phyloP scores from a whole-genome alignment of 2,329 filamentous ascomycete species.

The Fusarium xylarioides region DNA sequence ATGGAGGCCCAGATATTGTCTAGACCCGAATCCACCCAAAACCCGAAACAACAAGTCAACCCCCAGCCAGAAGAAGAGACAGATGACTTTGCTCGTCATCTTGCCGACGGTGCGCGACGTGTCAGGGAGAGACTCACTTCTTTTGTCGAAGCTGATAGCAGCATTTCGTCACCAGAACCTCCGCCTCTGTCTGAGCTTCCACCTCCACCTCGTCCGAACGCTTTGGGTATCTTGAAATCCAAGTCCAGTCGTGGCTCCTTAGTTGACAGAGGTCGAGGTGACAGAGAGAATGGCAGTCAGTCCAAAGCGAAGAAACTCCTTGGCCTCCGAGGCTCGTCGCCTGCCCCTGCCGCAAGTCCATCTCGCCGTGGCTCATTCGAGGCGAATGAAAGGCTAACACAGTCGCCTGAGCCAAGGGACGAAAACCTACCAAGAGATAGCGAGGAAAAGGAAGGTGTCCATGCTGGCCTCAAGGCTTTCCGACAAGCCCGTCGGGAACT shows the following conservation, averaged over 20 bases:
- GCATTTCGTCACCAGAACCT: slow-evolving; percentile 41
- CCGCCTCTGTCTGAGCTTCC: slow-evolving; percentile 53
- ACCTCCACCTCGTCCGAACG: slow-evolving; percentile 57
- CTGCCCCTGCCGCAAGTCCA: slow-evolving; percentile 53
- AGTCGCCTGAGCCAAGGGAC: slow-evolving; percentile 27
- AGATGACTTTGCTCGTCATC: slow-evolving; percentile 76
- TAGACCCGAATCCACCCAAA: slow-evolving; percentile 4
- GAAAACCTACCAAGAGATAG: slow-evolving; percentile 38
- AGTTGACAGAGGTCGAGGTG: slow-evolving; percentile 55
- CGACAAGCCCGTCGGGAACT: slow-evolving; percentile 66
- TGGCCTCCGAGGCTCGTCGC: slow-evolving; percentile 60
- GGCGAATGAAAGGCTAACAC: slow-evolving; percentile 17
- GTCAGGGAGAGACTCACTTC: slow-evolving; percentile 79
- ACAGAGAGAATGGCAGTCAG: slow-evolving; percentile 52
- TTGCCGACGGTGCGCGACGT: slow-evolving; percentile 74
- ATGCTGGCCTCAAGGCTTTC: slow-evolving; percentile 65
- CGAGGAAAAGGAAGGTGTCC: slow-evolving; percentile 51
- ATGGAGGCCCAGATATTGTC: slow-evolving; percentile 23
- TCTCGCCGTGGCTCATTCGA: slow-evolving; percentile 48
- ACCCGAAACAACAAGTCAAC: slow-evolving; percentile 46
- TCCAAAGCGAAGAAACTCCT: slow-evolving; percentile 70
- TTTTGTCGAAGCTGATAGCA: slow-evolving; percentile 70
- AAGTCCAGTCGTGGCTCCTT: slow-evolving; percentile 76
- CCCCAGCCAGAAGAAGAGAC: slow-evolving; percentile 61
- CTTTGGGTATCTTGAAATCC: slow-evolving; percentile 69